These are phyloP conservation scores for Geoglossum glabrum DNA, from an alignment of 495 filamentous ascomycete species.

Conservation along the genomic window DNA sequence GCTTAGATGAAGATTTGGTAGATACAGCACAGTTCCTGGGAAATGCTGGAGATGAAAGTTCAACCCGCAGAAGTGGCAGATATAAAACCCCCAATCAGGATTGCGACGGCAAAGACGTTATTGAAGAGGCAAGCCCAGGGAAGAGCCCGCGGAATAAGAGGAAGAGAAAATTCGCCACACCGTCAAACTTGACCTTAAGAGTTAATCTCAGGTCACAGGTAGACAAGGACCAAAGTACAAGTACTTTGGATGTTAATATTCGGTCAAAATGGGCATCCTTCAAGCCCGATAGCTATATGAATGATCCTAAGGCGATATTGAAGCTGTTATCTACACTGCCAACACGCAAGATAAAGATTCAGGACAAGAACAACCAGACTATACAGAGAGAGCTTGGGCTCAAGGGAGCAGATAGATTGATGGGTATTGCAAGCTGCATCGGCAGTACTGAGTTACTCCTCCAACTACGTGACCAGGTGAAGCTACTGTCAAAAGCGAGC, in stretches of 20 bases:
- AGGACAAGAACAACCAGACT: neutral
- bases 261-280: neutral
- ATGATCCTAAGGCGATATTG: neutral
- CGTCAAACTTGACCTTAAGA: neutral
- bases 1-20: too few relatives aligned
- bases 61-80: too few relatives aligned
- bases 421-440: neutral
- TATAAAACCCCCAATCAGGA: too few relatives aligned
- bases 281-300: neutral
- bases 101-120: too few relatives aligned
- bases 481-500: neutral
- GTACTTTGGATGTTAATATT: neutral
- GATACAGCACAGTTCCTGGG: too few relatives aligned
- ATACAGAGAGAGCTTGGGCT: neutral
- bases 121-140: too few relatives aligned
- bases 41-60: too few relatives aligned
- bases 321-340: neutral
- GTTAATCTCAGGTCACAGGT: neutral
- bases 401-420: neutral
- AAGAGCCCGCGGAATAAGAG: too few relatives aligned
- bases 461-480: neutral
- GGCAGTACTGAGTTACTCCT: neutral
- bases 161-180: neutral
- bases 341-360: neutral
- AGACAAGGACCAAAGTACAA: neutral